phyloP scores from a whole-genome alignment of 2,329 filamentous ascomycete genomes.

The Colletotrichum liriopes region DNA sequence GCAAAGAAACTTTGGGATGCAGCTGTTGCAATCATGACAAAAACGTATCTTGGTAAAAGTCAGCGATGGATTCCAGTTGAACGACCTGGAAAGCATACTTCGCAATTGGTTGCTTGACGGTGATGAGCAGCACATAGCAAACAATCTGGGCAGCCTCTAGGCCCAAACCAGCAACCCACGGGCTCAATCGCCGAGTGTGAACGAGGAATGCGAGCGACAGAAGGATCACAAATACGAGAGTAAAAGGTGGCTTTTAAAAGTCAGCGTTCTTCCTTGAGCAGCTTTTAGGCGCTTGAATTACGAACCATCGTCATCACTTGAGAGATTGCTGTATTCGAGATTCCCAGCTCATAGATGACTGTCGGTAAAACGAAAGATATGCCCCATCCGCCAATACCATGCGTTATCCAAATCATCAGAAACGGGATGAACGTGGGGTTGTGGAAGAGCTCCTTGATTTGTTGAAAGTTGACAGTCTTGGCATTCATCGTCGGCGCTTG shows the following conservation, averaged over 20 bases:
- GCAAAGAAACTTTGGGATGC: conserved; percentile 57
- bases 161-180: conserved; percentile 47
- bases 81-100: conserved; percentile 43
- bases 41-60: conserved; percentile 46
- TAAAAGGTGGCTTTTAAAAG: conserved; percentile 41
- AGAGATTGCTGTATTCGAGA: conserved; percentile 48
- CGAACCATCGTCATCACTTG: conserved; percentile 49
- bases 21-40: conserved; percentile 57
- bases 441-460: conserved; percentile 45
- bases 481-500: conserved; percentile 46
- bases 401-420: conserved; percentile 48
- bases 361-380: conserved; percentile 49
- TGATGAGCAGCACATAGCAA: conserved; percentile 58
- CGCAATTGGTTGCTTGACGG: conserved; percentile 51
- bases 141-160: conserved; percentile 54
- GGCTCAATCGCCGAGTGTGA: conserved; percentile 44
- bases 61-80: conserved; percentile 32
- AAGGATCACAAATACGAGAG: conserved; percentile 47
- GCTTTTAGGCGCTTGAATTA: background rate
- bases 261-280: background rate
- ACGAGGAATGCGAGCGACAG: conserved; percentile 46
- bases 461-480: conserved; percentile 45
- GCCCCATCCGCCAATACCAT: conserved; percentile 50
- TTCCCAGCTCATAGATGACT: conserved; percentile 50
- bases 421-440: conserved; percentile 47